These are phyloP conservation scores for Trifolium fragiferum DNA, from an alignment of 306 rosid species.

Conservation along the genomic window DNA sequence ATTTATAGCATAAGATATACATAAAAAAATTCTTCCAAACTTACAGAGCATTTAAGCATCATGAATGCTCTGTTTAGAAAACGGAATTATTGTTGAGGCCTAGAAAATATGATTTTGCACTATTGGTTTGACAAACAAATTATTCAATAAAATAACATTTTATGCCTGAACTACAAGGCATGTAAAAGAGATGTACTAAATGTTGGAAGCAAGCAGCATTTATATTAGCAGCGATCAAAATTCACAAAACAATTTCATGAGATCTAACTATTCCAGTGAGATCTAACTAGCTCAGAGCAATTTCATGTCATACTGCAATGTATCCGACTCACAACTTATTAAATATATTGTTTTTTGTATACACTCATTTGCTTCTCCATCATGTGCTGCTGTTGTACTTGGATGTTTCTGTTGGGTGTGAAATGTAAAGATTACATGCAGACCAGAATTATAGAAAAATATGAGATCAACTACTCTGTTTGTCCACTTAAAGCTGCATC, in stretches of 20 bases:
- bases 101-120: background rate
- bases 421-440: conserved; percentile 25
- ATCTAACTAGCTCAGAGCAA: conserved; percentile 39
- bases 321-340: conserved; percentile 37
- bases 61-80: background rate
- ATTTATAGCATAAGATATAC: background rate
- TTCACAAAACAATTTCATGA: background rate
- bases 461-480: conserved; percentile 50
- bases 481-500: conserved; percentile 61
- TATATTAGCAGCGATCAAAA: background rate
- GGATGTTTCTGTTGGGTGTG: conserved; percentile 21
- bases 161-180: background rate
- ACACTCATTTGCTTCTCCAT: conserved; percentile 38
- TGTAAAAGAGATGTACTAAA: background rate
- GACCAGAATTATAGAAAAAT: background rate
- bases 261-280: background rate
- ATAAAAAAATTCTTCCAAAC: background rate
- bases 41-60: background rate
- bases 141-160: background rate
- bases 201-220: background rate
- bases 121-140: background rate
- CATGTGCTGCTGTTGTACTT: conserved; percentile 38
- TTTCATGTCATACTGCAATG: conserved; percentile 27
- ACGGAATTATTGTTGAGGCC: background rate
- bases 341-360: background rate